Evolutionary conservation across 306 rosid species (phyloP).

Genomic region (Urtica urens): DNA sequence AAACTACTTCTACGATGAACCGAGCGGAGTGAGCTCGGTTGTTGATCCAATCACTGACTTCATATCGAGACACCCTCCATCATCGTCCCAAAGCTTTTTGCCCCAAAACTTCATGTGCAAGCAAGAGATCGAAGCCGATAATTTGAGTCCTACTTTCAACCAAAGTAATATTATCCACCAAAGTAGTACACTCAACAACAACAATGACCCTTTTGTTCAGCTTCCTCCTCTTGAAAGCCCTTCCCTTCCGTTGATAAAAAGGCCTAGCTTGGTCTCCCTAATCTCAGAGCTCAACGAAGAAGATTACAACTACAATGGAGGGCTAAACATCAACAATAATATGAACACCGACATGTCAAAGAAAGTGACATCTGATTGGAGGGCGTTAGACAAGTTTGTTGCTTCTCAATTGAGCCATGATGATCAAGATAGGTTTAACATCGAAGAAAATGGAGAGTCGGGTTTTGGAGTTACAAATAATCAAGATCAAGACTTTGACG

Average conservation of each 20-base stretch:
- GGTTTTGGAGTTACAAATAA: conserved; percentile 8
- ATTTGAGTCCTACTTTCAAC: conserved; percentile 24
- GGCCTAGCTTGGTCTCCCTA: conserved; percentile 36
- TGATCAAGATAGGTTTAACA: conserved; percentile 32
- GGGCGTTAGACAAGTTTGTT: conserved; percentile 87
- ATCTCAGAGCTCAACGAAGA: conserved; percentile 38
- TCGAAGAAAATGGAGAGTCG: conserved; percentile 30
- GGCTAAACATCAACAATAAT: neutral
- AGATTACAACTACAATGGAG: conserved; percentile 17
- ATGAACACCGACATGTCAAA: conserved; percentile 5
- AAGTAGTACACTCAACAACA: neutral
- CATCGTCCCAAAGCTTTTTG: conserved; percentile 26
- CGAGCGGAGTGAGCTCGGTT: conserved; percentile 24
- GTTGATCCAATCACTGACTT: conserved; percentile 51
- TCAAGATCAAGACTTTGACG: conserved; percentile 16
- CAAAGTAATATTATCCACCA: neutral
- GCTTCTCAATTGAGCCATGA: conserved; percentile 87
- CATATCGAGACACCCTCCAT: conserved; percentile 46
- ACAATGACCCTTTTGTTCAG: conserved; percentile 33
- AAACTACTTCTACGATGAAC: conserved; percentile 55
- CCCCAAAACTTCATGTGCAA: conserved; percentile 46
- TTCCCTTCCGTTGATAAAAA: conserved; percentile 48
- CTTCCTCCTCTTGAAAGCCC: conserved; percentile 81
- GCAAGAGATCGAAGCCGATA: conserved; percentile 62
- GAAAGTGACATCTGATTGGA: conserved; percentile 75